Percentiles rank a stretch among this genome's conserved stretches.
Conservation (phyloP, 345 rosid genomes). For the Noccaea bulbosa region DNA sequence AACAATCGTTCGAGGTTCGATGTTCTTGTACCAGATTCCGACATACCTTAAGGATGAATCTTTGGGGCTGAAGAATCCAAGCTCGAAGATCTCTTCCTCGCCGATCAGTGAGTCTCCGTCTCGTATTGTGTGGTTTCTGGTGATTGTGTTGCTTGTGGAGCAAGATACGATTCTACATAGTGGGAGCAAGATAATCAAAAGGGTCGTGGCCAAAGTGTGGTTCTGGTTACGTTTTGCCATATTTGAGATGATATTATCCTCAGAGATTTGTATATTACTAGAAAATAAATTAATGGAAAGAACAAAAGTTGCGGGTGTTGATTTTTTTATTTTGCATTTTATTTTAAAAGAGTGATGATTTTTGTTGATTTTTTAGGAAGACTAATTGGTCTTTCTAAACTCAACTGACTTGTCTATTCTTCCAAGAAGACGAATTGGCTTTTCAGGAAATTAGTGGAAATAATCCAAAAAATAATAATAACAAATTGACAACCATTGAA, state of each 20-base stretch:
- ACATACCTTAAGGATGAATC: slow-evolving; percentile 53
- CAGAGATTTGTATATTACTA: slow-evolving; percentile 1
- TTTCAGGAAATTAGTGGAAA: not conserved
- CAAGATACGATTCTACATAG: slow-evolving; percentile 39
- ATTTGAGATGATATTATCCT: slow-evolving; percentile 10
- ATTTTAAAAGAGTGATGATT: too few relatives aligned
- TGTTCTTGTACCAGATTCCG: slow-evolving; percentile 67
- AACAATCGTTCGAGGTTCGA: slow-evolving; percentile 42
- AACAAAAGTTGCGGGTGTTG: slow-evolving; percentile 14
- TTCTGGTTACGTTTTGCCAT: slow-evolving; percentile 12
- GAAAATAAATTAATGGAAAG: not conserved
- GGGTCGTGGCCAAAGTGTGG: slow-evolving; percentile 9
- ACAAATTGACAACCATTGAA: not conserved
- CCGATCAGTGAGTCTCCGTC: slow-evolving; percentile 59
- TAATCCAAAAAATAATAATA: not conserved
- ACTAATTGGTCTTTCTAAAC: slow-evolving; percentile 6
- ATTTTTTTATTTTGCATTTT: too few relatives aligned
- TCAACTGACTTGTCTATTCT: not conserved
- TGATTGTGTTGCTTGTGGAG: slow-evolving; percentile 43
- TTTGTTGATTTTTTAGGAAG: not conserved
- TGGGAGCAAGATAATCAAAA: slow-evolving; percentile 32
- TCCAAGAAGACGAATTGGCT: too few relatives aligned
- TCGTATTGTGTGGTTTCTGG: slow-evolving; percentile 43
- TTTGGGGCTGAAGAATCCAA: slow-evolving; percentile 67
- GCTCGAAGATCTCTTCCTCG: slow-evolving; percentile 43